Base-by-base conservation (phyloP, 2,329 filamentous ascomycete genomes). In the Verticillium nubilum region DNA sequence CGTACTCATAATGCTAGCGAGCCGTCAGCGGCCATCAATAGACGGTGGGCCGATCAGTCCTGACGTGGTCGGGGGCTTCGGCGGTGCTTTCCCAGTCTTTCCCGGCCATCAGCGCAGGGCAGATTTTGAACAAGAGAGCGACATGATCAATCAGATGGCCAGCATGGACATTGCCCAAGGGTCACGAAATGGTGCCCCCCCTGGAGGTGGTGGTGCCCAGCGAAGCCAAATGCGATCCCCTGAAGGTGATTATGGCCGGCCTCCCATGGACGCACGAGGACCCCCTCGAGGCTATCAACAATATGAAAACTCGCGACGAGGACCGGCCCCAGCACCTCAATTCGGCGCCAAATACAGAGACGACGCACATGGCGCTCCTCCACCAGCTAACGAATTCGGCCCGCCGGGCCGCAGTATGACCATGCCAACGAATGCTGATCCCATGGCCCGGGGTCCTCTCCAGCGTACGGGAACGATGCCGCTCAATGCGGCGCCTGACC, bases 331-430 rank as follows among this genome's bases (percentile, higher is more conserved):
- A 26, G 67, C 69, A 6, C 70, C 69, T 58, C 71, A 70, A 4
- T 76, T 74, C 60, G 72, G 69, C 5, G 63, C 64, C 5, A 72
- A 73, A 3, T 76, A 74, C 63, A 67, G 69, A 25, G 73, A 77
- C 19, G 73, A 77, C 54, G 72, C 70, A 9, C 72, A 73, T 37
- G 68, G 69, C 15, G 68, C 68, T 27, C 68, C 74, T 29, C 72
- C 74, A 12, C 64, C 64, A 9, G 67, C 68, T 61, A 73, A 77
- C 42, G 74, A 76, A 5, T 85, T 81, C 64, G 81, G 76, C 0
- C 78, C 81, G 2, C 82, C 81, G 9, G 68, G 73, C n/a, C 77
- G 85, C 65, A 87, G 84, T 60, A 83, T 81, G 79, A 88, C 86
- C 5, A 84, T 86, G 82, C 84, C 85, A 2, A 70, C 76, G 3